Base-by-base conservation (phyloP, 345 rosid genomes). In the Turnera subulata region DNA sequence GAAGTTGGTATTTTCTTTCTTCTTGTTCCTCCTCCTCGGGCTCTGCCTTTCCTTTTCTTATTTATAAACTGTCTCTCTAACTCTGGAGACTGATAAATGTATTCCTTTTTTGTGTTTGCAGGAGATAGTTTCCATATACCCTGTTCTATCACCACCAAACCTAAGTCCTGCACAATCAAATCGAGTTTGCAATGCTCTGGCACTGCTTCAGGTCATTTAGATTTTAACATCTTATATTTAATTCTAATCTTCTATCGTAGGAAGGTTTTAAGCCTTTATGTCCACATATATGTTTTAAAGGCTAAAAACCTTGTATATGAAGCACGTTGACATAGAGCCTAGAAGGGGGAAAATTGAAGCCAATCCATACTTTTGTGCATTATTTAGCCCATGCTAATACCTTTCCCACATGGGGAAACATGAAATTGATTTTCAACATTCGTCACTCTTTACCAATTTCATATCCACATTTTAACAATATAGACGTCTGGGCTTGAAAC, bases 81-180 rank as follows among this genome's bases (percentile, higher is more conserved):
- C n/a, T n/a, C n/a, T n/a, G n/a, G n/a, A n/a, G n/a, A 42, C 20
- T 22, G 6, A 29, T 29, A 29, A 45, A 29, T 49, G 39, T 21
- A 45, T 16, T 25, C 19, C 25, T 6, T 63, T n/a, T 3, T 53
- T 69, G 20, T 58, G 13, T 37, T 61, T 65, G 61, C 88, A 94
- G 99, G 99, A 94, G 77, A 90, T 94, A 33, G 92, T 94, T 50
- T 90, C 95, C 45, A 88, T 94, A 76, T 94, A 90, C 68, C 92
- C 96, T 72, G 92, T 88, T 72, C 85, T 94, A 17, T 76, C 99
- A 10, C 97, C 99, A 21, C 99, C 97, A 15, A 85, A 78, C 72
- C 74, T 94, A 55, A 76, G 83, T 67, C 90, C 95, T 11, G 89
- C 96, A 11, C 97, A 90, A 63, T 94, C 99, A 37, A 90, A 88